A percentile compares a stretch with the other conserved stretches of the same genome.
Evolutionary conservation across 345 rosid genomes (phyloP).

Genomic region (Aurinia saxatilis): DNA sequence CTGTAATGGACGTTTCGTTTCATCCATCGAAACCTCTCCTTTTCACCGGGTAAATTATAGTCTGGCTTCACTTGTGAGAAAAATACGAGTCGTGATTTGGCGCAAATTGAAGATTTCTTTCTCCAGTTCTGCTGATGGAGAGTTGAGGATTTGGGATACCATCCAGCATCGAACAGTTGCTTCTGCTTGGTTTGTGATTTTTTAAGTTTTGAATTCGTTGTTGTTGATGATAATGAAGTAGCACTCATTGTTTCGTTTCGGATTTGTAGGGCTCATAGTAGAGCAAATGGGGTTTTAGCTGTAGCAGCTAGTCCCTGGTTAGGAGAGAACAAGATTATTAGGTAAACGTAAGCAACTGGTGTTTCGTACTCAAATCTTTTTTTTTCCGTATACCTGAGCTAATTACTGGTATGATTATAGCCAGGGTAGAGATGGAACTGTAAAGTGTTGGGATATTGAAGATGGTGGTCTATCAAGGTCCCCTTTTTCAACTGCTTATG

Average conservation of each 20-base stretch:
- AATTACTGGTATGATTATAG: conserved; percentile 26
- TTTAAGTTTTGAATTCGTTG: not conserved
- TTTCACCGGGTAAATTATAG: conserved; percentile 57
- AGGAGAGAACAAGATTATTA: conserved; percentile 66
- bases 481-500: not conserved
- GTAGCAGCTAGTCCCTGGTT: conserved; percentile 52
- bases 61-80: not conserved
- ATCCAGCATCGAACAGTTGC: conserved; percentile 62
- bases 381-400: not conserved
- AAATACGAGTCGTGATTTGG: not conserved
- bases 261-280: conserved; percentile 66
- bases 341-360: conserved; percentile 44
- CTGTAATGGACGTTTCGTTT: conserved; percentile 74
- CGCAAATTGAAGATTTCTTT: not conserved
- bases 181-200: conserved; percentile 53
- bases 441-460: conserved; percentile 80
- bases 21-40: conserved; percentile 61
- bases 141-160: conserved; percentile 81
- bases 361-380: too few species aligned
- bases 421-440: conserved; percentile 96
- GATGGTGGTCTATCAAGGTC: conserved; percentile 84
- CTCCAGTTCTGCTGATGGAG: conserved; percentile 81
- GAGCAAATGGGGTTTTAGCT: conserved; percentile 76
- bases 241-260: not conserved
- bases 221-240: not conserved